Conservation (phyloP, 805 yeast species). For the Ogataea ganodermae region DNA sequence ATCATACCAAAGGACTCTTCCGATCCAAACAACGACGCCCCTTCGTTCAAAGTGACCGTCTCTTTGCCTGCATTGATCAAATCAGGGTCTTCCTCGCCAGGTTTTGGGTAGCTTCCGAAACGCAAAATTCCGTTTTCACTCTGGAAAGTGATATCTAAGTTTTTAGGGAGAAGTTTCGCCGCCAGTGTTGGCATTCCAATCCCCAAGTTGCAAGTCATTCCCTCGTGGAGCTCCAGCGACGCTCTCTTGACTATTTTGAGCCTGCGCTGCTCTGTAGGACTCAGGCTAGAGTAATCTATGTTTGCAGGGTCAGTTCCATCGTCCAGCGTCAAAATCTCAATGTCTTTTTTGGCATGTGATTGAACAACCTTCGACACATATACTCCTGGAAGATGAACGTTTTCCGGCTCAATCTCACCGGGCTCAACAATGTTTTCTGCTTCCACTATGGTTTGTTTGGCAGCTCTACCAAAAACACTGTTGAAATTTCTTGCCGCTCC, state of each 20-base stretch:
- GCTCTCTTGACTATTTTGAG: conserved; percentile 45
- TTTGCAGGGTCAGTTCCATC: conserved; percentile 4
- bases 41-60: conserved; percentile 46
- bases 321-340: conserved; percentile 34
- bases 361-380: conserved; percentile 44
- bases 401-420: conserved; percentile 46
- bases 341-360: conserved; percentile 44
- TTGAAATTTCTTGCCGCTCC: conserved; percentile 51
- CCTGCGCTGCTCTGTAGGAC: conserved; percentile 21
- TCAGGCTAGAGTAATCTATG: background rate
- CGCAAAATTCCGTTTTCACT: conserved; percentile 54
- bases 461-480: conserved; percentile 46
- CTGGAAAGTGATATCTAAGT: conserved; percentile 43
- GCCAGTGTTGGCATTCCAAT: conserved; percentile 54
- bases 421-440: conserved; percentile 51
- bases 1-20: conserved; percentile 53
- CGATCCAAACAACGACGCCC: conserved; percentile 50
- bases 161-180: conserved; percentile 41
- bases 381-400: conserved; percentile 49
- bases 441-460: conserved; percentile 49
- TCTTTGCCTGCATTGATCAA: conserved; percentile 54
- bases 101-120: conserved; percentile 45
- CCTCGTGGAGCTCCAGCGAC: conserved; percentile 46
- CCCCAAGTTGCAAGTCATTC: conserved; percentile 49
- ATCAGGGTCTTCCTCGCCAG: conserved; percentile 48